Percentiles rank a stretch among this genome's conserved stretches.
Evolutionary conservation across 2,329 filamentous ascomycete genomes (phyloP).

Genomic region (Ceratocystis harringtonii): DNA sequence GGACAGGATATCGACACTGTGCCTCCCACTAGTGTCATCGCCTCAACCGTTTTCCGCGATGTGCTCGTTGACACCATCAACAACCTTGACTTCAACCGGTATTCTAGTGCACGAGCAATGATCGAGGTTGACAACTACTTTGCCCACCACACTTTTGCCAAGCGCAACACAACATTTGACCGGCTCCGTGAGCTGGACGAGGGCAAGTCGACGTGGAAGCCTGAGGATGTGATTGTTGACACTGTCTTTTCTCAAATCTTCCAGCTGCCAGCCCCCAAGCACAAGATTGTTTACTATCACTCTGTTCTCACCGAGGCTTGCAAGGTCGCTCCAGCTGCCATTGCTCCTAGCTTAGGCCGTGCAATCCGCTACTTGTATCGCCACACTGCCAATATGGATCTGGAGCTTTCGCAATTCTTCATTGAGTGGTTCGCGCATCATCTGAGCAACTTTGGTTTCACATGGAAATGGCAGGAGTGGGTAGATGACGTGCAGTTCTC

Average conservation of each 20-base stretch:
- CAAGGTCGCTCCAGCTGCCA: slow-evolving; percentile 90
- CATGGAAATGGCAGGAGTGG: slow-evolving; percentile 99
- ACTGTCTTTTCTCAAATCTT: slow-evolving; percentile 93
- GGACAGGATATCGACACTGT: slow-evolving; percentile 82
- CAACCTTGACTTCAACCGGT: slow-evolving; percentile 81
- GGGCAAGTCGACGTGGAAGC: slow-evolving; percentile 74
- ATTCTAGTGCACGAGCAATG: slow-evolving; percentile 69
- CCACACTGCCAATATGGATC: slow-evolving; percentile 65
- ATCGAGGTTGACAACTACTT: slow-evolving; percentile 96
- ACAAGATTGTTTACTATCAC: slow-evolving; percentile 95
- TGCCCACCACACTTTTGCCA: slow-evolving; percentile 75
- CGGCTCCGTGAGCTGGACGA: slow-evolving; percentile 56
- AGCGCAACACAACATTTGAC: slow-evolving; percentile 85
- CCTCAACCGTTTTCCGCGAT: slow-evolving; percentile 72
- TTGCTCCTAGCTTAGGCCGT: slow-evolving; percentile 81
- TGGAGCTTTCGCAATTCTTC: slow-evolving; percentile 76
- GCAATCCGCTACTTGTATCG: slow-evolving; percentile 87
- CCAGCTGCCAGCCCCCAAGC: slow-evolving; percentile 70
- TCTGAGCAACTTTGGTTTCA: slow-evolving; percentile 96
- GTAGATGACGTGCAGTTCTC: slow-evolving; percentile 68
- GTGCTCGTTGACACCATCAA: slow-evolving; percentile 85
- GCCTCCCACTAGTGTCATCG: slow-evolving; percentile 58
- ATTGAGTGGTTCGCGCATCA: slow-evolving; percentile 97
- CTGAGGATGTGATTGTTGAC: slow-evolving; percentile 93
- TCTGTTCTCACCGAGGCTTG: slow-evolving; percentile 87